Evolutionary conservation across 192 early-diverging fungal genomes (phyloP), one percentile per base, ranked within the genome.

Genomic region (Pilobolus umbonatus): DNA sequence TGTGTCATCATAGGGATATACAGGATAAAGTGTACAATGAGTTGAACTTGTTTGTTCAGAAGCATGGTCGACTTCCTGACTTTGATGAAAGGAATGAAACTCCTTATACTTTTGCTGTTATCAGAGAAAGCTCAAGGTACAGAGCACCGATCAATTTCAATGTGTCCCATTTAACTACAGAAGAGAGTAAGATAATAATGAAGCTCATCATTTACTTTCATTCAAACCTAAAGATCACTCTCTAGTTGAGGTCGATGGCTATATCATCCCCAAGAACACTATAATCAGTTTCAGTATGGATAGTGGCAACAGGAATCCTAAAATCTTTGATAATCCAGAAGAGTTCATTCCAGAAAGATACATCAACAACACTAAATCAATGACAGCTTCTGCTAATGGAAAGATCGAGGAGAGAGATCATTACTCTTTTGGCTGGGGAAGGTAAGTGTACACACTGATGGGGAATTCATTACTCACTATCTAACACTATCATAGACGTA

Each of bases 261-360:
- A 76, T 68, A 69, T 67, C 17, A 67, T 83, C 28, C 79, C 81
- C 22, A 75, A 74, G 49, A 74, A 68, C 0, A 45, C 76, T 1
- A 59, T 61, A 58, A 60, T 81, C 10, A 66, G 73, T 43, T 66
- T 72, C 26, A 76, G 78, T 43, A 53, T 77, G 38, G 74, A 72
- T 67, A 68, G 75, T 1, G 71, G 79, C 64, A 74, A 83, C 50
- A 35, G 28, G 39, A 55, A 49, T 36, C 28, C 50, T 42, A 25
- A n/a, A 4, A 31, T 39, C 55, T 83, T 73, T 31, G 58, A 67
- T 0, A 42, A 74, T 0, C 77, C 79, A 3, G 63, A 78, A 4
- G 67, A 60, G 44, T 83, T 79, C 10, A 60, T 67, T 40, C 81
- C 81, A 3, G 71, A 72, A 22, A 75, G 81, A 24, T 64, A 25